A percentile compares a stretch with the other conserved stretches of the same genome.
phyloP scores from a whole-genome alignment of 345 rosid species.

The Salix brachista region DNA sequence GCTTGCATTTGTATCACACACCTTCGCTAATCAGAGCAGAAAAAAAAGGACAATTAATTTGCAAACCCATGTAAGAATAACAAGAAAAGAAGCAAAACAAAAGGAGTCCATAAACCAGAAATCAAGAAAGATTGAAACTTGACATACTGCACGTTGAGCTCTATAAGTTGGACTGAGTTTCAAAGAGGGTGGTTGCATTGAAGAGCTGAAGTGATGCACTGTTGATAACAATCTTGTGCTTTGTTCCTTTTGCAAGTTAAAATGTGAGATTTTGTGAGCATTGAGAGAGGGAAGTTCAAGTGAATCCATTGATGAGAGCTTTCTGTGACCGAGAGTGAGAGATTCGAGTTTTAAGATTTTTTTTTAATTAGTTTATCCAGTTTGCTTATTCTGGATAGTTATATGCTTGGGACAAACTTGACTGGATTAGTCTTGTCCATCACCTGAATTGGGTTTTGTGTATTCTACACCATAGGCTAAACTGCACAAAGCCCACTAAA shows the following conservation, averaged over 20 bases:
- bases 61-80: not conserved
- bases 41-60: not conserved
- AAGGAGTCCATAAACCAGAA: conserved; percentile 7
- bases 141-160: conserved; percentile 26
- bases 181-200: conserved; percentile 14
- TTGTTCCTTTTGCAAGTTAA: conserved; percentile 7
- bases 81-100: not conserved
- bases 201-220: conserved; percentile 16
- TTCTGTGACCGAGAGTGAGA: not conserved
- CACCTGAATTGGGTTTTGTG: not conserved
- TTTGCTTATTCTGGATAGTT: not conserved
- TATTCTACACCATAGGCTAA: too few species aligned
- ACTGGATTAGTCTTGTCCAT: not conserved
- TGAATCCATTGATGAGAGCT: conserved; percentile 31
- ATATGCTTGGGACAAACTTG: not conserved
- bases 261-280: conserved; percentile 15
- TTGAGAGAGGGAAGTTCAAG: conserved; percentile 39
- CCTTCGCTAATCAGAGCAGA: conserved; percentile 29
- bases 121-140: conserved; percentile 1
- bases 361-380: not conserved
- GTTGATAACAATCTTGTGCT: conserved; percentile 6
- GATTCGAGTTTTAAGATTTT: not conserved
- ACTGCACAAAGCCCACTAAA: too few species aligned
- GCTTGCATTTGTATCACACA: conserved; percentile 54
- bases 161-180: conserved; percentile 10